Evolutionary conservation across 1,139 yeast species (phyloP), one percentile per base, ranked within the genome.

Genomic region (Pichia sp.): DNA sequence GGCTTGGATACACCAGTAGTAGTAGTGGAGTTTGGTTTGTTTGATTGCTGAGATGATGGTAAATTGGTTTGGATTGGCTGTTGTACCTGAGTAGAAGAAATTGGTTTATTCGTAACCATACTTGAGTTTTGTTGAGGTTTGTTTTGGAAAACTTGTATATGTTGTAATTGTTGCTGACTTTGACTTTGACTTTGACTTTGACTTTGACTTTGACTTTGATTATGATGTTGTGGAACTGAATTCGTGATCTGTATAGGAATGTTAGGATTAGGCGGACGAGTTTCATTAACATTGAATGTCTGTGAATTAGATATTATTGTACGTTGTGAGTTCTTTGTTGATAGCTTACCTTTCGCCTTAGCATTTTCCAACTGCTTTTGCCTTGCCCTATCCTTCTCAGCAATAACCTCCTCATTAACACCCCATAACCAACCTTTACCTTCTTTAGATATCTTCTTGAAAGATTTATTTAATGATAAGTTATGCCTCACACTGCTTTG

Each of bases 361-460:
- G 66, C 55, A 35, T 44, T 48, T 51, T 78, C 84, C 39, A 75
- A 75, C 55, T 79, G 86, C 52, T 79, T 77, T 59, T 79, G 77
- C 60, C 84, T 75, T 35, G 75, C 78, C 45, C 73, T 76, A 55
- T 88, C 96, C 58, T 85, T 75, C 54, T 88, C 96, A 28, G 79
- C 78, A 41, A 84, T 76, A 50, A 80, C 85, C 43, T 77, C 79
- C 46, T 86, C 94, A 60, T 93, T 96, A 38, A 91, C 68, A 5
- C 89, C 88, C 93, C 95, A 91, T 30, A 84, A 66, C 91, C 95
- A 88, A 45, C 95, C 96, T 57, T 79, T 82, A 15, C 91, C 93
- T 50, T 82, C 85, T 52, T 85, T 79, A 26, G 80, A 71, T 9
- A 83, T 78, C 52, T 83, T 79, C 44, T 79, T 74, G 64, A 91